Percentiles rank a stretch among this genome's conserved stretches.
These are phyloP conservation scores for Zopfochytrium polystomum DNA, from an alignment of 371 early-diverging fungal genomes.

Conservation along the genomic window DNA sequence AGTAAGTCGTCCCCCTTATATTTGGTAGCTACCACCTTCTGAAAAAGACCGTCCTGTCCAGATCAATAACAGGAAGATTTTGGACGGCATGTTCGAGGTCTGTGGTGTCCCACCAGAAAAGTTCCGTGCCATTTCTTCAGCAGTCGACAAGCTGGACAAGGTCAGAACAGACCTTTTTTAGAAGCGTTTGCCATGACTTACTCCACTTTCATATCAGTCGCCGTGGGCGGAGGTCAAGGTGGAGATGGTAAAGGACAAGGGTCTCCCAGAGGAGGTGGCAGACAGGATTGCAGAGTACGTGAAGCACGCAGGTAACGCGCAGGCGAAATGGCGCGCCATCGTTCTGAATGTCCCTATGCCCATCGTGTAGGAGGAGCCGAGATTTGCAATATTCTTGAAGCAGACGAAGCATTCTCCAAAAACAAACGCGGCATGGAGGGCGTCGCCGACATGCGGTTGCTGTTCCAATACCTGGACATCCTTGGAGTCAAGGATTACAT, in stretches of 20 bases:
- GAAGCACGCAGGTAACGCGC: constrained; percentile 60
- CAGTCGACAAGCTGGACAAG: constrained; percentile 99
- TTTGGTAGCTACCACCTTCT: too few species aligned
- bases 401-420: constrained; percentile 60
- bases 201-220: constrained; percentile 38
- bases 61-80: constrained; percentile 94
- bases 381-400: constrained; percentile 65
- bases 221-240: constrained; percentile 93
- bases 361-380: constrained; percentile 60
- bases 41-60: too few species aligned
- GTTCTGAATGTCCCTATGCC: background rate
- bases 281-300: constrained; percentile 91
- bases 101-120: constrained; percentile 90
- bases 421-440: constrained; percentile 79
- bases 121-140: constrained; percentile 90
- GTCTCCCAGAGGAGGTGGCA: constrained; percentile 72
- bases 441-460: constrained; percentile 79
- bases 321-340: background rate
- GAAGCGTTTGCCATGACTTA: background rate
- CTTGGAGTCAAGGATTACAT: constrained; percentile 69
- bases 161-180: constrained; percentile 15
- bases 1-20: constrained; percentile 36
- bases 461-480: constrained; percentile 86
- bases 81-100: constrained; percentile 94
- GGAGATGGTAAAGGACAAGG: constrained; percentile 94